Base-by-base conservation (phyloP, 2,329 filamentous ascomycete species). In the Botrytis paeoniae region DNA sequence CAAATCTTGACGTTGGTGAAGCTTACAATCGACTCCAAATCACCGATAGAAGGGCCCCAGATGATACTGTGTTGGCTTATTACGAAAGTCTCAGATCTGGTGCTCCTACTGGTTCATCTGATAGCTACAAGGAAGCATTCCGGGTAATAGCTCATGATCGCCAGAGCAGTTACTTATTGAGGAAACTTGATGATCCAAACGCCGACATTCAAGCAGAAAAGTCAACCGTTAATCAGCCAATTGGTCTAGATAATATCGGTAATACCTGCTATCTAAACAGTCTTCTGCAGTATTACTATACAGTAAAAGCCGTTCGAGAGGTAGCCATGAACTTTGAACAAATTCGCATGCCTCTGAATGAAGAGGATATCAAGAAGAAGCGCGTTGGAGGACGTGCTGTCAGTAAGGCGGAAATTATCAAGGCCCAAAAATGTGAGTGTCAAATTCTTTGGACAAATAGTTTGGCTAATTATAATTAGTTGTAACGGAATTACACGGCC, bases 201-300 rank as follows among this genome's bases (percentile, higher is more conserved):
- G 79, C 80, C 14, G 76, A 78, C 51, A 77, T 80, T n/a, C 75
- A 75, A 71, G 75, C 78, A 7, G 72, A 74, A 45, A 65, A 68
- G 60, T 74, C 74, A 22, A 78, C 75, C n/a, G 74, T 83, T 64
- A 85, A 88, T 43, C 90, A 93, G 81, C 96, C 96, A 0, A 93
- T 97, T 35, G 96, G 96, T 0, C 86, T 98, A 9, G 88, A 91
- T 75, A 99, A 98, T 78, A 97, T 98, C 73, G 95, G 96, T 74
- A 99, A 99, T 79, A 99, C 97, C 0, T 99, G 96, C 81, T 99
- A 99, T 79, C 86, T 99, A 71, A 99, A 99, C 84, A 98, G 95
- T 82, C 88, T 99, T 66, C 86, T 99, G 16, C 96, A 99, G 79
- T 98, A 97, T 80, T 92, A 98, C 77, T 98, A 97, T 81, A 97